These are phyloP conservation scores for Panus rudis DNA, from an alignment of 768 basidiomycete genomes.

Conservation along the genomic window DNA sequence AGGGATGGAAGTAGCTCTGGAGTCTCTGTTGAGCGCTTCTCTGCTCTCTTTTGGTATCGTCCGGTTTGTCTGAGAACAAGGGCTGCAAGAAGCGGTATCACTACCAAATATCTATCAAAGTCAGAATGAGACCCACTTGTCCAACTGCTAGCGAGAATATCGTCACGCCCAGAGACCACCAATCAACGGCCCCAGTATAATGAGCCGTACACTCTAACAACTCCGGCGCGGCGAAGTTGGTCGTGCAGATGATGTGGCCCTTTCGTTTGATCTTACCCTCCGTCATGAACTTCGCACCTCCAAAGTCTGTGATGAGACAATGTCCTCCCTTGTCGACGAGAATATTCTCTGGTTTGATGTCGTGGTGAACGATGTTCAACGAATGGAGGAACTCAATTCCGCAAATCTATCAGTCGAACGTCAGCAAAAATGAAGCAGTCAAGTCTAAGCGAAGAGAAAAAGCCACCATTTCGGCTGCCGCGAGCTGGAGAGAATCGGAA, in stretches of 20 bases:
- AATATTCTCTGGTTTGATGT: conserved; percentile 50
- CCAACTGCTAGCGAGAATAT: conserved; percentile 33
- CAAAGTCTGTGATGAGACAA: conserved; percentile 53
- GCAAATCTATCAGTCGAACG: conserved; percentile 11
- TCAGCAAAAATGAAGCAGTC: not conserved
- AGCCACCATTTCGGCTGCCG: conserved; percentile 19
- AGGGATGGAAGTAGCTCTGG: too few species aligned
- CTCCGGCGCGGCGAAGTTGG: conserved; percentile 20
- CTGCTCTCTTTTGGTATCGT: not conserved
- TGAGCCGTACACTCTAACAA: conserved; percentile 6
- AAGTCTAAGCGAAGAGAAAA: too few species aligned
- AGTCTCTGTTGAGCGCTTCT: too few species aligned
- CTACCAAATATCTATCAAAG: not conserved
- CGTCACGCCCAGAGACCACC: conserved; percentile 42
- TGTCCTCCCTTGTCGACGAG: conserved; percentile 27
- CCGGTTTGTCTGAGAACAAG: not conserved
- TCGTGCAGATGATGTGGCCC: conserved; percentile 10
- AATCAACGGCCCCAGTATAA: conserved; percentile 42
- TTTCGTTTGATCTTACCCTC: conserved; percentile 19
- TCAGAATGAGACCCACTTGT: conserved; percentile 4
- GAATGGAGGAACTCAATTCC: conserved; percentile 35
- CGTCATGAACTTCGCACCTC: conserved; percentile 44
- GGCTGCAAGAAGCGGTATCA: not conserved
- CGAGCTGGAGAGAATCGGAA: conserved; percentile 1
- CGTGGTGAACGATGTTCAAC: conserved; percentile 49